phyloP scores from a whole-genome alignment of 164 flowering plant species.

The Magnolia sinica region DNA sequence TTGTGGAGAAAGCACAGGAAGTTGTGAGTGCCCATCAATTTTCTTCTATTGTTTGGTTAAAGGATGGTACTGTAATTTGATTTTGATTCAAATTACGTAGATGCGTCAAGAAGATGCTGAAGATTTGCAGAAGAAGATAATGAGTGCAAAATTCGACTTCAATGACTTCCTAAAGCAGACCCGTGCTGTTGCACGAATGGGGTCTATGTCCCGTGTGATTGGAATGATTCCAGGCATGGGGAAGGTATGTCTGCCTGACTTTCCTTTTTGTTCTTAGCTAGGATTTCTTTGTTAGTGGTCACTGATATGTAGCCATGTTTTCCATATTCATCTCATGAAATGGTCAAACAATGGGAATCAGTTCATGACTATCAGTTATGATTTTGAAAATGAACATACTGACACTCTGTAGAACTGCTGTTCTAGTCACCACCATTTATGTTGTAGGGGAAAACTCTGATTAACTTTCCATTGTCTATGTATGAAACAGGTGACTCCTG shows the following conservation, averaged over 20 bases:
- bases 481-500: constrained; percentile 73
- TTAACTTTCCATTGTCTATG: not conserved
- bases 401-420: not conserved
- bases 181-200: constrained; percentile 92
- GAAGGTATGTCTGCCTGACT: constrained; percentile 48
- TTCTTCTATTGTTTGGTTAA: not conserved
- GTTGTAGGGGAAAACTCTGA: not conserved
- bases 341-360: not conserved
- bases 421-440: not conserved
- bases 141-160: constrained; percentile 97
- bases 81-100: constrained; percentile 30
- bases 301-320: not conserved
- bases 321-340: not conserved
- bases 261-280: not conserved
- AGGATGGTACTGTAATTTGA: constrained; percentile 1
- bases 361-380: not conserved
- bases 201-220: constrained; percentile 85
- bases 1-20: constrained; percentile 99
- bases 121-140: constrained; percentile 90
- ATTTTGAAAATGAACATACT: not conserved
- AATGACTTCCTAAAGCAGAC: constrained; percentile 98
- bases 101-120: constrained; percentile 98
- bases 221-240: constrained; percentile 99
- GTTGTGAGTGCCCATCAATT: constrained; percentile 57
- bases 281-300: not conserved